Percentiles rank a stretch among this genome's conserved stretches.
Conservation (phyloP, 2,329 filamentous ascomycete species). For the Arthroderma uncinatum region DNA sequence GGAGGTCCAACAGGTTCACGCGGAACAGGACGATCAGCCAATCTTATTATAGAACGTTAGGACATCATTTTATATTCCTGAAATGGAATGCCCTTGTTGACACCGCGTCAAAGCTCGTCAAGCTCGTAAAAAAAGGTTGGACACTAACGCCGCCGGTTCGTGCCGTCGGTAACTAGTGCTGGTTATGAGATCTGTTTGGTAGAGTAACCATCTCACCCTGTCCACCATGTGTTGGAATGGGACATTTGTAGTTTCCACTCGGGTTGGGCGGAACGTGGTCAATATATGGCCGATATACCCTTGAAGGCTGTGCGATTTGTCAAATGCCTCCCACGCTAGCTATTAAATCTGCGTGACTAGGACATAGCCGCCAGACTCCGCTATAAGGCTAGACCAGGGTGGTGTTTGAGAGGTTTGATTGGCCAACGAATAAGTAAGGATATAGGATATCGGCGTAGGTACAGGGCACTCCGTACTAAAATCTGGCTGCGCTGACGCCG, state of each 20-base stretch:
- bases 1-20: neutral
- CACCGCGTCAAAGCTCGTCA: neutral
- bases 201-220: neutral
- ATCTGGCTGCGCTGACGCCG: too few relatives aligned
- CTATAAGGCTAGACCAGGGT: neutral
- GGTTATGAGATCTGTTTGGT: neutral
- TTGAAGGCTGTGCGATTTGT: neutral
- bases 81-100: neutral
- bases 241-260: neutral
- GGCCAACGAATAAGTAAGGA: neutral
- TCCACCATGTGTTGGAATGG: neutral
- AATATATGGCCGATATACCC: neutral
- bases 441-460: too few relatives aligned
- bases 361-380: neutral
- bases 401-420: neutral
- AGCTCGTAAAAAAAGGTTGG: neutral
- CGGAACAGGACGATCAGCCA: neutral
- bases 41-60: neutral
- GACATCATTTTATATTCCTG: neutral
- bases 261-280: neutral
- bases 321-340: neutral
- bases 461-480: too few relatives aligned
- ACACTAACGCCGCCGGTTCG: neutral
- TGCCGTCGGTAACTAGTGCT: neutral
- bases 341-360: neutral